These are phyloP conservation scores for Calonectria pteridis DNA, from an alignment of 2,329 filamentous ascomycete genomes.

Conservation along the genomic window DNA sequence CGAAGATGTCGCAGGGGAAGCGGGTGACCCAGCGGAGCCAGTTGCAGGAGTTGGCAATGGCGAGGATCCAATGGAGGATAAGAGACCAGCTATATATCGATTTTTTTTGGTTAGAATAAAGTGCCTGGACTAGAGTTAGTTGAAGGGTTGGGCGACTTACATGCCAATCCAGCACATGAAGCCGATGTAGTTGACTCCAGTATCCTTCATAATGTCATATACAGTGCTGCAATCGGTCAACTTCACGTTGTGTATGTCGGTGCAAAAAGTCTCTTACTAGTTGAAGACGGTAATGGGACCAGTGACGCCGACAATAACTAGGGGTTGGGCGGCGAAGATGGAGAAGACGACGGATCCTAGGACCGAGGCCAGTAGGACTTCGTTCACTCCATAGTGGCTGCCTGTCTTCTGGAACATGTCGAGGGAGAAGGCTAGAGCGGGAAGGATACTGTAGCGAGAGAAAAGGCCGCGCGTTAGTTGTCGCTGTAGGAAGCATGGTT, in stretches of 20 bases:
- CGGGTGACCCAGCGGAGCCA: conserved; percentile 89
- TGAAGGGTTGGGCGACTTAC: conserved; percentile 53
- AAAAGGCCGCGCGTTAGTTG: conserved; percentile 25
- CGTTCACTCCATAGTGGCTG: conserved; percentile 89
- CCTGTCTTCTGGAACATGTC: conserved; percentile 94
- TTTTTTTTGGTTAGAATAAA: conserved; percentile 9
- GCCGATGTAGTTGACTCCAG: conserved; percentile 83
- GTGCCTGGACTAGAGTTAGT: no score
- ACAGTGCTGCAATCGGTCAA: conserved; percentile 72
- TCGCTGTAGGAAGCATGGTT: background rate
- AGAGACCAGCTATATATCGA: conserved; percentile 75
- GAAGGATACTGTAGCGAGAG: conserved; percentile 75
- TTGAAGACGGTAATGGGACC: conserved; percentile 95
- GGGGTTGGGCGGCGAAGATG: conserved; percentile 82
- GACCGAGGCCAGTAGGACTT: conserved; percentile 88
- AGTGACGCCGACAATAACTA: conserved; percentile 92
- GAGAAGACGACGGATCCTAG: conserved; percentile 86
- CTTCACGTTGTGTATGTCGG: background rate
- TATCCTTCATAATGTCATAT: conserved; percentile 85
- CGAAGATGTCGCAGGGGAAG: conserved; percentile 94
- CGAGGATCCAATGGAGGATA: conserved; percentile 86
- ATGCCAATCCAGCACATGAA: conserved; percentile 96
- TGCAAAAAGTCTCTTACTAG: conserved; percentile 64
- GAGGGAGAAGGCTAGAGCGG: conserved; percentile 88
- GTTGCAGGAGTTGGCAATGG: conserved; percentile 89